Conservation (phyloP, 768 basidiomycete species). For the Boletus edulis region DNA sequence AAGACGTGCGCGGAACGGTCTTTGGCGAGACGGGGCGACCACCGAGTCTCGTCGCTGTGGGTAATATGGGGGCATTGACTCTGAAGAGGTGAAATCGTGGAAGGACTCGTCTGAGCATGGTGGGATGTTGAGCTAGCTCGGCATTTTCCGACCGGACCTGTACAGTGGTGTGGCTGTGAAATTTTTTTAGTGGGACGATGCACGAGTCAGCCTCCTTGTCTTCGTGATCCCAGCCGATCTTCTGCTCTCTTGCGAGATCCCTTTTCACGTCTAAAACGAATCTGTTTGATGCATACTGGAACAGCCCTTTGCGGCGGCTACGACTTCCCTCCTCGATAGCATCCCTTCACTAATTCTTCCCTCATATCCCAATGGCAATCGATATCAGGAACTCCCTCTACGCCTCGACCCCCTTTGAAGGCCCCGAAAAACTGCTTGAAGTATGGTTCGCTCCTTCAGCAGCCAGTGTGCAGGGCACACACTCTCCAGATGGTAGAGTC, state of each 20-base stretch:
- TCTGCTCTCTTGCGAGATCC: slow-evolving; percentile 13
- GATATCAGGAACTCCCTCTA: slow-evolving; percentile 23
- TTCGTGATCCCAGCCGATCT: slow-evolving; percentile 17
- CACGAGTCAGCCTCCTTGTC: slow-evolving; percentile 9
- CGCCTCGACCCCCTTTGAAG: slow-evolving; percentile 70
- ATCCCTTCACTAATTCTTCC: slow-evolving; percentile 26
- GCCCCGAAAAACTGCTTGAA: slow-evolving; percentile 93
- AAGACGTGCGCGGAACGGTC: slow-evolving; percentile 12
- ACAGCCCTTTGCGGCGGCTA: slow-evolving; percentile 35
- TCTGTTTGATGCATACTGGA: slow-evolving; percentile 45
- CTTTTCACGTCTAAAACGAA: slow-evolving; percentile 10
- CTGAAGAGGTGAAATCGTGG: slow-evolving; percentile 47
- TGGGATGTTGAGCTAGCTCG: background rate
- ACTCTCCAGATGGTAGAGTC: slow-evolving; percentile 41
- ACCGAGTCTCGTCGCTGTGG: slow-evolving; percentile 42
- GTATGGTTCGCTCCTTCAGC: slow-evolving; percentile 93
- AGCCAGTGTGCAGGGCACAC: slow-evolving; percentile 51
- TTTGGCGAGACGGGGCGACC: slow-evolving; percentile 19
- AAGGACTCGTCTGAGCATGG: slow-evolving; percentile 40
- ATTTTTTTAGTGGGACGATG: slow-evolving; percentile 2
- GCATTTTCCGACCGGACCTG: slow-evolving; percentile 13
- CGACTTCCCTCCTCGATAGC: slow-evolving; percentile 48
- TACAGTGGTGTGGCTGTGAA: slow-evolving; percentile 27
- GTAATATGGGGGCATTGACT: slow-evolving; percentile 46
- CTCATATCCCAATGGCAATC: slow-evolving; percentile 22